phyloP scores from a whole-genome alignment of 495 filamentous ascomycete genomes.

The Bombardia bombarda region DNA sequence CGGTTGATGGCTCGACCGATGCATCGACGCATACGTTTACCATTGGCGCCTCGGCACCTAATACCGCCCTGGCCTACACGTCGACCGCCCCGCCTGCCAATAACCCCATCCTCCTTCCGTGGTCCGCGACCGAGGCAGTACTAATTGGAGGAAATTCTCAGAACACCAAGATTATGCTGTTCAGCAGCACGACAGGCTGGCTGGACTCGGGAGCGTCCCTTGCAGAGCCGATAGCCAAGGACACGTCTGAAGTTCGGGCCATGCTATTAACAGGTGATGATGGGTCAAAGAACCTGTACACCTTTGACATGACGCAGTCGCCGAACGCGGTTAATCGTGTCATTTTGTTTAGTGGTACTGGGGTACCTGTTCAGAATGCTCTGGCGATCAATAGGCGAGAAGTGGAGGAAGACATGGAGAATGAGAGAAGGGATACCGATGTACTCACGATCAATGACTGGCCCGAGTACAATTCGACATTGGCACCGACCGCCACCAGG shows the following conservation, averaged over 20 bases:
- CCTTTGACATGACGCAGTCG: constrained; percentile 65
- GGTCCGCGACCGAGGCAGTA: constrained; percentile 62
- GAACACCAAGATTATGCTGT: constrained; percentile 61
- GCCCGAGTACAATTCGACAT: constrained; percentile 68
- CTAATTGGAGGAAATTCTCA: constrained; percentile 65
- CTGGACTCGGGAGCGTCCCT: constrained; percentile 52
- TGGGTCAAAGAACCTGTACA: constrained; percentile 74
- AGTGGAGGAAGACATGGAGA: constrained; percentile 16
- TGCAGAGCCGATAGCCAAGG: constrained; percentile 46
- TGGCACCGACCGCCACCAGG: constrained; percentile 56
- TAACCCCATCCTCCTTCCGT: constrained; percentile 66
- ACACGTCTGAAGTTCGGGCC: constrained; percentile 43
- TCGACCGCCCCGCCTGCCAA: constrained; percentile 52
- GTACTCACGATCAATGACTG: constrained; percentile 51
- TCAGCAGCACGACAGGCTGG: constrained; percentile 52
- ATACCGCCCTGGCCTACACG: constrained; percentile 47
- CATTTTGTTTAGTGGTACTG: constrained; percentile 42
- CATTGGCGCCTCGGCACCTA: constrained; percentile 54
- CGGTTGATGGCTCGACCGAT: constrained; percentile 42
- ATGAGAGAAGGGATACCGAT: constrained; percentile 16
- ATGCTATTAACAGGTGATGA: constrained; percentile 62
- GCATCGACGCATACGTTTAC: constrained; percentile 69
- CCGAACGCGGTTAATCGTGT: constrained; percentile 72
- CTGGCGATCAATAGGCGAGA: constrained; percentile 19
- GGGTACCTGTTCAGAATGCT: constrained; percentile 35